Percentiles rank a stretch among this genome's conserved stretches.
phyloP scores from a whole-genome alignment of 164 flowering plant genomes.

The Nymphaea thermarum region DNA sequence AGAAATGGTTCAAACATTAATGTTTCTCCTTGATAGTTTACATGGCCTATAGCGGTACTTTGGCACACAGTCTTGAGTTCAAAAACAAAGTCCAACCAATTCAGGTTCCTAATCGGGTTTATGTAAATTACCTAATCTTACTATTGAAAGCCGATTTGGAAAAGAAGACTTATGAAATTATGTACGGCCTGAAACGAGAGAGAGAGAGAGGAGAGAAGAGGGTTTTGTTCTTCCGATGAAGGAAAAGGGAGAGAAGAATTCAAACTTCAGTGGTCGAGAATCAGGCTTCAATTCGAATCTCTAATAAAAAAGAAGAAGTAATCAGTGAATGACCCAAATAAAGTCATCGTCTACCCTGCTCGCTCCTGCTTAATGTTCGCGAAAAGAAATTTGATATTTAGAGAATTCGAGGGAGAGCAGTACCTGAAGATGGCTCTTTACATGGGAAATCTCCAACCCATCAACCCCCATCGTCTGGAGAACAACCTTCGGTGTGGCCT shows the following conservation, averaged over 20 bases:
- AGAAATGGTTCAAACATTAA: neutral
- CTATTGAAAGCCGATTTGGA: too few relatives aligned
- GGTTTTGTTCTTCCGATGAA: neutral
- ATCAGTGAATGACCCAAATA: too few relatives aligned
- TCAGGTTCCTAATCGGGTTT: neutral
- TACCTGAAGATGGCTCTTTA: constrained; percentile 79
- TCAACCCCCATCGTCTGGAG: constrained; percentile 43
- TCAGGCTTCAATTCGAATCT: too few relatives aligned
- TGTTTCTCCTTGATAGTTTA: neutral
- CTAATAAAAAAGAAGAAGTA: too few relatives aligned
- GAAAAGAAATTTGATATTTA: neutral
- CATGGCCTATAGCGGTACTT: too few relatives aligned
- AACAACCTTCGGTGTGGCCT: constrained; percentile 63
- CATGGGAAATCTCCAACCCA: constrained; percentile 53
- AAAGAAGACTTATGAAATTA: too few relatives aligned
- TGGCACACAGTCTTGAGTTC: too few relatives aligned
- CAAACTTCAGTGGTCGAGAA: too few relatives aligned
- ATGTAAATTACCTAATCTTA: too few relatives aligned
- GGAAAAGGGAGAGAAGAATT: neutral
- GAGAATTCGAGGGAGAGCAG: neutral
- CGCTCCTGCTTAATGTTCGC: too few relatives aligned
- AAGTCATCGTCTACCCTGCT: too few relatives aligned
- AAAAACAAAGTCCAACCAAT: neutral
- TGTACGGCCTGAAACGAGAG: too few relatives aligned
- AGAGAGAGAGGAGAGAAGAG: neutral